Evolutionary conservation across 192 early-diverging fungal species (phyloP).

Genomic region (Endogone sp.): DNA sequence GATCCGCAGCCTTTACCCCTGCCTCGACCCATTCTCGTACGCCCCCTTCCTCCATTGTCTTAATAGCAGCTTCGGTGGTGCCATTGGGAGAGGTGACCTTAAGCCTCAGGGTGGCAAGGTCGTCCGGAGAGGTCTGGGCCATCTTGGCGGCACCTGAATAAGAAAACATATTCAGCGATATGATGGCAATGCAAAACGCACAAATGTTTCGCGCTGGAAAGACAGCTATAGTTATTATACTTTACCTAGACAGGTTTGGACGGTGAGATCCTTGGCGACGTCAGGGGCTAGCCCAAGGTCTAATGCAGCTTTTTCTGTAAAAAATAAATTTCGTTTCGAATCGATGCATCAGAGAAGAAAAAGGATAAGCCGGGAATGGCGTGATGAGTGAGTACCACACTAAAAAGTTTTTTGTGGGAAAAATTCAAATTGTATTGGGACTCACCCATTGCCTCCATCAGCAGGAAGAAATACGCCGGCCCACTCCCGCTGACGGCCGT

Average conservation of each 20-base stretch:
- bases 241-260: conserved; percentile 83
- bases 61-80: conserved; percentile 88
- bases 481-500: conserved; percentile 90
- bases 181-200: too few species aligned
- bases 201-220: too few species aligned
- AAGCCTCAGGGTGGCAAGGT: conserved; percentile 66
- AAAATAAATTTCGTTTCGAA: neutral
- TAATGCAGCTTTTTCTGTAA: conserved; percentile 69
- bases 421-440: too few species aligned
- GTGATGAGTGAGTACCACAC: too few species aligned
- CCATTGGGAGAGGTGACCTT: conserved; percentile 94
- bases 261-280: conserved; percentile 73
- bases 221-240: too few species aligned
- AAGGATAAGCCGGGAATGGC: too few species aligned
- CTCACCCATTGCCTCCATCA: conserved; percentile 80
- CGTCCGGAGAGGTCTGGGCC: conserved; percentile 66
- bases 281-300: conserved; percentile 69
- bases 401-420: too few species aligned
- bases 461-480: conserved; percentile 94
- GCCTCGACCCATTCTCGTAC: conserved; percentile 49
- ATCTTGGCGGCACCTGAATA: conserved; percentile 79
- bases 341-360: too few species aligned
- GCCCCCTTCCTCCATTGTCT: conserved; percentile 61
- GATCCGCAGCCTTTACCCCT: conserved; percentile 63
- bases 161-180: too few species aligned